Conservation (phyloP, 768 basidiomycete genomes). For the Hemileccinum impolitum region DNA sequence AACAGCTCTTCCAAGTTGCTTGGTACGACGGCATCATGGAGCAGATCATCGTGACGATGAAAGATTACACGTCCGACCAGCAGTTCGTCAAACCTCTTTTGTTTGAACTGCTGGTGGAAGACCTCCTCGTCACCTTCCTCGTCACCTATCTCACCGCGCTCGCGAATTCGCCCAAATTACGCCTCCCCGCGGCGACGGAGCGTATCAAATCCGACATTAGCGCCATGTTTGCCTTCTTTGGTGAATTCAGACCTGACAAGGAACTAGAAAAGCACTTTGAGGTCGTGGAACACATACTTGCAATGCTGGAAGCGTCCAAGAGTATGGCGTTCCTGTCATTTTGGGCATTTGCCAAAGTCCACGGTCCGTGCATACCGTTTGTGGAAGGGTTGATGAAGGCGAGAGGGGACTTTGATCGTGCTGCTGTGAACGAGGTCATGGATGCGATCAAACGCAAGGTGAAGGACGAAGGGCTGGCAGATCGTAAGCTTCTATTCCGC, state of each 20-base stretch:
- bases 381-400: slow-evolving; percentile 89
- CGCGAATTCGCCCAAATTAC: slow-evolving; percentile 78
- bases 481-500: slow-evolving; percentile 56
- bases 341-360: slow-evolving; percentile 89
- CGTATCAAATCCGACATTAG: slow-evolving; percentile 80
- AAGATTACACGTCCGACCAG: slow-evolving; percentile 95
- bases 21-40: slow-evolving; percentile 92
- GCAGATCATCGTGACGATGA: slow-evolving; percentile 92
- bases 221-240: slow-evolving; percentile 78
- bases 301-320: slow-evolving; percentile 81
- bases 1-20: slow-evolving; percentile 71
- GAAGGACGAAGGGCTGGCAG: slow-evolving; percentile 79
- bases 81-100: slow-evolving; percentile 86
- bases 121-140: slow-evolving; percentile 87
- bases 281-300: slow-evolving; percentile 78
- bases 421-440: slow-evolving; percentile 85
- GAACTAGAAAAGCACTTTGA: slow-evolving; percentile 84
- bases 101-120: slow-evolving; percentile 88
- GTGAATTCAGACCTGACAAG: slow-evolving; percentile 66
- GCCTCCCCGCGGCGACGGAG: slow-evolving; percentile 81
- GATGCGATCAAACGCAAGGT: slow-evolving; percentile 90
- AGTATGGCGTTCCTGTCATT: slow-evolving; percentile 90
- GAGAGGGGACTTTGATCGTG: slow-evolving; percentile 88
- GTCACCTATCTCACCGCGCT: slow-evolving; percentile 88
- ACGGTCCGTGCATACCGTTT: slow-evolving; percentile 90